These are phyloP conservation scores for Datura wrightii DNA, from an alignment of 257 asterid species.

Conservation along the genomic window DNA sequence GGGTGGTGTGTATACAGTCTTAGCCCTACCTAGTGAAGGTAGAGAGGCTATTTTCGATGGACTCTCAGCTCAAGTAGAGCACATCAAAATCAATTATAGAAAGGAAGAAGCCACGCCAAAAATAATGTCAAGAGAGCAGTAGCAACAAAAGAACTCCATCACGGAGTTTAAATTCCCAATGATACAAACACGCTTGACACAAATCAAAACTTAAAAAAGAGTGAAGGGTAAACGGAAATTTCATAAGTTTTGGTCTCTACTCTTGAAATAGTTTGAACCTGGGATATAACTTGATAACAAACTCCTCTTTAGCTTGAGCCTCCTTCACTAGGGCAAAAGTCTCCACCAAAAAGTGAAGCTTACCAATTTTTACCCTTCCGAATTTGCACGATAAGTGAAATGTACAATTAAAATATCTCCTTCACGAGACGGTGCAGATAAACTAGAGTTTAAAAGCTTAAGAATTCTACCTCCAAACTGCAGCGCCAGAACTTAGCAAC, in stretches of 20 bases:
- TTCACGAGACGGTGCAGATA: background rate
- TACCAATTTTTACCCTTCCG: background rate
- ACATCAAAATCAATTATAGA: background rate
- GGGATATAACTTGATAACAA: background rate
- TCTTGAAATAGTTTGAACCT: slow-evolving; percentile 16
- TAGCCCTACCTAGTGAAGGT: background rate
- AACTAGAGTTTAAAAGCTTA: background rate
- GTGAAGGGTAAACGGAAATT: background rate
- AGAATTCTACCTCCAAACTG: background rate
- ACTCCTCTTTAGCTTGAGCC: background rate
- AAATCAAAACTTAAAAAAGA: background rate
- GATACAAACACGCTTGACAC: background rate
- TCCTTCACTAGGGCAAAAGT: background rate
- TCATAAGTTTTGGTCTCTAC: background rate
- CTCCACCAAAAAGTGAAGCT: background rate
- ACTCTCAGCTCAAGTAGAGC: background rate
- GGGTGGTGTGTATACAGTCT: background rate
- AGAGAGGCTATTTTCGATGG: background rate
- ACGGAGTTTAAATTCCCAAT: background rate
- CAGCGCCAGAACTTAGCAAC: background rate
- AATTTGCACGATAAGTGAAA: background rate
- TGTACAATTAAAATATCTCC: slow-evolving; percentile 6
- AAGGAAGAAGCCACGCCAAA: background rate
- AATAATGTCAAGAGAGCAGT: background rate
- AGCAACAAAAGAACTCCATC: background rate